phyloP scores from a whole-genome alignment of 495 filamentous ascomycete genomes.

The Penicillium roqueforti region DNA sequence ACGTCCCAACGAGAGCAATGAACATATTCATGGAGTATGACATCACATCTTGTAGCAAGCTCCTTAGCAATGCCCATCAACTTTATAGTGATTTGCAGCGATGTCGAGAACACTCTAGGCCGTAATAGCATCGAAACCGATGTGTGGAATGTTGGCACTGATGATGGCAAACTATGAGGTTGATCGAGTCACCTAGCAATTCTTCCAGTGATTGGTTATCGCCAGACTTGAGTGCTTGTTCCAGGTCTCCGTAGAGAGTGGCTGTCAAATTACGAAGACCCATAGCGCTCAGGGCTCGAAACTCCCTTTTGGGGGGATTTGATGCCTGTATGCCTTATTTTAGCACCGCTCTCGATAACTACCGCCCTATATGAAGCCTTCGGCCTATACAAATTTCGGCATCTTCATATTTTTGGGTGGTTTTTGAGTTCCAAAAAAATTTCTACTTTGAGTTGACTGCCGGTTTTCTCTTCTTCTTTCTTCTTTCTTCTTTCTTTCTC shows the following conservation, averaged over 20 bases:
- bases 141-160: conserved; percentile 5
- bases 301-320: too few relatives aligned
- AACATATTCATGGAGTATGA: conserved; percentile 1
- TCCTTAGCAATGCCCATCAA: conserved; percentile 5
- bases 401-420: too few relatives aligned
- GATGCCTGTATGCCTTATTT: too few relatives aligned
- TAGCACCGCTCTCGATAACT: too few relatives aligned
- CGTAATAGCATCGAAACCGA: background rate
- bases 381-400: too few relatives aligned
- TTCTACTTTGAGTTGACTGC: too few relatives aligned
- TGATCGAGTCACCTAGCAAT: conserved; percentile 1
- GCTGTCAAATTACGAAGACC: too few relatives aligned
- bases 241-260: background rate
- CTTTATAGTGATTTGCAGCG: background rate
- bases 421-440: too few relatives aligned
- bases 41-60: conserved; percentile 6
- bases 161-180: conserved; percentile 11
- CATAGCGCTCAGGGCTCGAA: too few relatives aligned
- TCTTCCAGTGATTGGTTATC: background rate
- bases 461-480: too few relatives aligned
- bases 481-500: too few relatives aligned
- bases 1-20: background rate
- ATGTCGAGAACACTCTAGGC: conserved; percentile 8
- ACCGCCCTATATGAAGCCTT: too few relatives aligned
- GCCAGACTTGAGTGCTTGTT: conserved; percentile 1